Evolutionary conservation across 2,329 filamentous ascomycete species (phyloP), one percentile per base, ranked within the genome.

Genomic region (Coleophoma crateriformis): DNA sequence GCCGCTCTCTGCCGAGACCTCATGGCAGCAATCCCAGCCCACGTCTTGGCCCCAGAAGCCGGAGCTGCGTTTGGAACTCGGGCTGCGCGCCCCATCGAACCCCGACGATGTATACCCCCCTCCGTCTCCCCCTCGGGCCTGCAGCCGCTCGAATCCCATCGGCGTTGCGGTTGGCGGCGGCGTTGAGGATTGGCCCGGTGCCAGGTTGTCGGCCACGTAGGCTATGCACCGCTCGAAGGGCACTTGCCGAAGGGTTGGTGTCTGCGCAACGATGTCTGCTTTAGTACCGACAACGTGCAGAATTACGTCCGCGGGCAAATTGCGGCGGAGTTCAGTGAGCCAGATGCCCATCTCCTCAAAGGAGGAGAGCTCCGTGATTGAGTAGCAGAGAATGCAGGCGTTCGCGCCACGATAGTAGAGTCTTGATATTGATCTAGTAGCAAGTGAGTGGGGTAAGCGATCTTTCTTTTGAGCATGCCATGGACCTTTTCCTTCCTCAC

Each of bases 391-490:
- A 52, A 96, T 89, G 62, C 89, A 94, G 51, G 91, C 91, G 65
- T 96, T 92, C 54, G 92, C 92, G 65, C 91, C 91, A 64, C 92
- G 87, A 71, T 99, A 99, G 75, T 97, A 97, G 48, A 99, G 82
- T 50, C 91, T 86, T 10, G 90, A 95, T 63, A 99, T 97, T 54
- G 87, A 91, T 60, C 61, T 64, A 40, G 27, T 27, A 27, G 7
- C 27, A 10, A 10, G 8, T 10, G 27, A 4, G 8, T 27, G 27
- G 19, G 27, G 27, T 27, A 27, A 27, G 27, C 27, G 27, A 27
- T 27, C 27, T 27, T 27, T 27, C 27, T 27, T 27, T 3, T 27
- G 8, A 27, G 27, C 27, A 27, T 27, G n/a, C 35, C 27, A 32
- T 46, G 45, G 42, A 38, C 17, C n/a, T n/a, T 38, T 45, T 51